These are phyloP conservation scores for Candida rishiriensis DNA, from an alignment of 805 yeast genomes.

Conservation along the genomic window DNA sequence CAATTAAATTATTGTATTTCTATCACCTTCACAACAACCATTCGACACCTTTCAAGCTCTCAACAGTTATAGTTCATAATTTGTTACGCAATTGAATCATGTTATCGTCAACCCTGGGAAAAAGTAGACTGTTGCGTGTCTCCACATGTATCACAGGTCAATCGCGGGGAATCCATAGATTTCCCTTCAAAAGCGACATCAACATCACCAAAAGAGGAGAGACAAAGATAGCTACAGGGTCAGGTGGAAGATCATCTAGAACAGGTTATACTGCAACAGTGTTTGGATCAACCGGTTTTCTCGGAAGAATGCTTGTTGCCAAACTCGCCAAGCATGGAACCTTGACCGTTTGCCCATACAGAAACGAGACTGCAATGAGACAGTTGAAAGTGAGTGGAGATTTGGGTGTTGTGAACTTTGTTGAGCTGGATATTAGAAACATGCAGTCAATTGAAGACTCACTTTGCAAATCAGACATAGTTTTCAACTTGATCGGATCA, in stretches of 20 bases:
- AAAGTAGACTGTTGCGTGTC: no score
- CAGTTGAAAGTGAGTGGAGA: constrained; percentile 81
- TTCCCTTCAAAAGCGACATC: constrained; percentile 51
- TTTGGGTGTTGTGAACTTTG: constrained; percentile 79
- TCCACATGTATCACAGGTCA: no score
- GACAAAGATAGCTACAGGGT: constrained; percentile 64
- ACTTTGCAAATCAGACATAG: constrained; percentile 78
- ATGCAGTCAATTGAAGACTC: constrained; percentile 68
- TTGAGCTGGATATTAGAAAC: constrained; percentile 80
- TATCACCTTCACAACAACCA: no score
- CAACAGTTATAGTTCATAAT: no score
- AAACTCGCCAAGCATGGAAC: constrained; percentile 83
- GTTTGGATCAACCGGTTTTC: constrained; percentile 76
- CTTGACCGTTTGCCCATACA: constrained; percentile 66
- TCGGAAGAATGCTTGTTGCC: constrained; percentile 68
- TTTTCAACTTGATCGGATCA: constrained; percentile 73
- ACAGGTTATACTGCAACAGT: constrained; percentile 88
- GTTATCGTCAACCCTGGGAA: no score
- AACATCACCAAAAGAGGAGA: constrained; percentile 74
- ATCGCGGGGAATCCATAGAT: constrained; percentile 18
- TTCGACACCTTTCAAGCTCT: no score
- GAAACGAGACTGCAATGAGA: constrained; percentile 75
- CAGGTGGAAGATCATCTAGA: constrained; percentile 80
- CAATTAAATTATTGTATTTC: no score
- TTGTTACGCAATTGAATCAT: no score